Conservation (phyloP, 768 basidiomycete species). For the Kwoniella shandongensis region DNA sequence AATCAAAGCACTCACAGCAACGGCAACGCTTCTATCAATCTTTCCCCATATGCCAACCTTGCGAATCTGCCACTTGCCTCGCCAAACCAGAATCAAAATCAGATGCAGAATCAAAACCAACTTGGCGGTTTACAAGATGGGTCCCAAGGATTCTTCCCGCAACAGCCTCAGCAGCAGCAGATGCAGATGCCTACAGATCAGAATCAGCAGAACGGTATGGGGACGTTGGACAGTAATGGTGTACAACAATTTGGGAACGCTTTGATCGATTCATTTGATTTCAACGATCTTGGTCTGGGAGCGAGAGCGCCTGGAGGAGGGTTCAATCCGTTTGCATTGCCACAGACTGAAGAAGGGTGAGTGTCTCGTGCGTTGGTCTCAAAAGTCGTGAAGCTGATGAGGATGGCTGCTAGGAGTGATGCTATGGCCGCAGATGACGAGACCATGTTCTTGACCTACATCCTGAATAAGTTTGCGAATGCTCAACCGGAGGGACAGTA, state of each 20-base stretch:
- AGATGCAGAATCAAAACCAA: background rate
- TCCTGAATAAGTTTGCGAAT: conserved; percentile 52
- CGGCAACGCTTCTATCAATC: background rate
- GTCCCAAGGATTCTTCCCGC: too few species aligned
- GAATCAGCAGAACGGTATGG: conserved; percentile 1
- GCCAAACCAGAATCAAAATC: background rate
- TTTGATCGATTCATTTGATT: conserved; percentile 37
- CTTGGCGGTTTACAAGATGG: too few species aligned
- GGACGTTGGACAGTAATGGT: conserved; percentile 1
- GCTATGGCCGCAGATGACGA: conserved; percentile 42
- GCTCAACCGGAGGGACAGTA: conserved; percentile 41
- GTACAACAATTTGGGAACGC: conserved; percentile 29
- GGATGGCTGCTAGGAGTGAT: conserved; percentile 19
- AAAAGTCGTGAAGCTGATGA: conserved; percentile 5
- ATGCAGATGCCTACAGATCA: conserved; percentile 5
- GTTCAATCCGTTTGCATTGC: conserved; percentile 53
- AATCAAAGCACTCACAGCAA: background rate
- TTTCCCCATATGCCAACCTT: conserved; percentile 10
- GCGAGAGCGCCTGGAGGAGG: conserved; percentile 1
- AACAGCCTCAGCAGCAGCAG: conserved; percentile 11
- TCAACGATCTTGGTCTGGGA: conserved; percentile 19
- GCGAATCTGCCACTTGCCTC: background rate
- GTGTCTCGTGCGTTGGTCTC: conserved; percentile 1
- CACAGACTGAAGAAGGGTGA: conserved; percentile 47
- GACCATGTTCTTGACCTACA: conserved; percentile 50